Conservation (phyloP, 306 rosid species). For the Ochetophila trinervis region DNA sequence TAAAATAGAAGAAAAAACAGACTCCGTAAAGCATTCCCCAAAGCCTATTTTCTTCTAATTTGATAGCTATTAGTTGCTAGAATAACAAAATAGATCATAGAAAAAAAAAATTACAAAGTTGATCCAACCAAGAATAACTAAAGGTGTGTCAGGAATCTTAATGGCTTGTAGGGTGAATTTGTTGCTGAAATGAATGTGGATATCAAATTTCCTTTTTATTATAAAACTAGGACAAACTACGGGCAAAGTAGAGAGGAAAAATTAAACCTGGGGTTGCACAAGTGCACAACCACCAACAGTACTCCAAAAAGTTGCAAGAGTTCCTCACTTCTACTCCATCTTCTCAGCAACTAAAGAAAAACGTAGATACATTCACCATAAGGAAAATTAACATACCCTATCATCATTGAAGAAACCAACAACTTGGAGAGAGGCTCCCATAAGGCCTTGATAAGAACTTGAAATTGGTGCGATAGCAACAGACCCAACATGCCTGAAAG, state of each 20-base stretch:
- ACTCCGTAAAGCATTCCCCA: too few relatives aligned
- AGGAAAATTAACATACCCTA: constrained; percentile 55
- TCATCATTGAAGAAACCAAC: constrained; percentile 89
- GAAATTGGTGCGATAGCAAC: constrained; percentile 88
- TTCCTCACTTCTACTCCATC: constrained; percentile 1
- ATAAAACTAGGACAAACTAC: not conserved
- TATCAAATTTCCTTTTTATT: not conserved
- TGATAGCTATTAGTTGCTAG: constrained; percentile 4
- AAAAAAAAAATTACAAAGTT: not conserved
- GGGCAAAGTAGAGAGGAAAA: not conserved
- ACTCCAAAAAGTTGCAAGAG: not conserved
- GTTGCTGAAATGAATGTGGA: not conserved
- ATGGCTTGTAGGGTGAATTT: not conserved
- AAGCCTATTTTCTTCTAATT: constrained; percentile 14
- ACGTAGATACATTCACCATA: not conserved
- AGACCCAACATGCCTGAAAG: constrained; percentile 93
- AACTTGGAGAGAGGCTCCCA: constrained; percentile 92
- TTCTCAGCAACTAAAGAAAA: not conserved
- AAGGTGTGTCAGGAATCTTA: not conserved
- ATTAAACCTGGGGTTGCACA: not conserved
- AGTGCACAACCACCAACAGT: too few relatives aligned
- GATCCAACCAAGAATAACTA: not conserved
- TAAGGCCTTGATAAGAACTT: constrained; percentile 78
- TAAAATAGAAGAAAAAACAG: constrained; percentile 31
- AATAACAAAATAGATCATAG: not conserved